Conservation (phyloP, 1,284 basidiomycete genomes). For the Heliocybe sulcata region DNA sequence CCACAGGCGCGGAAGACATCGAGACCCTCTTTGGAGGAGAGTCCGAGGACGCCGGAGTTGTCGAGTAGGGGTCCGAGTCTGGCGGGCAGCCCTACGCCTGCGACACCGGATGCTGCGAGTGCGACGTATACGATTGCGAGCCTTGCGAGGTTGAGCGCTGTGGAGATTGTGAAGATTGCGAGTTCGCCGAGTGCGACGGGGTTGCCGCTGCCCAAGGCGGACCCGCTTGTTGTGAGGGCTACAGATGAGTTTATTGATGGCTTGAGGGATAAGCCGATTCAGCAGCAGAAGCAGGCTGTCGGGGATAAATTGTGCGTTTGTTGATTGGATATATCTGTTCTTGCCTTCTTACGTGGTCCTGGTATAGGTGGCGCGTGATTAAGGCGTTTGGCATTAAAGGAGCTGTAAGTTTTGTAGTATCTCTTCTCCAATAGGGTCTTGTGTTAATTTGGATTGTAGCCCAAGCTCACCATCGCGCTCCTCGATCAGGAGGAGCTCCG, state of each 20-base stretch:
- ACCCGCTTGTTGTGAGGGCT: slow-evolving; percentile 57
- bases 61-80: slow-evolving; percentile 67
- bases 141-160: slow-evolving; percentile 59
- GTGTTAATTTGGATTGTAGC: slow-evolving; percentile 29
- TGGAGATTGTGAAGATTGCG: slow-evolving; percentile 61
- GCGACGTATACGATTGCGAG: slow-evolving; percentile 44
- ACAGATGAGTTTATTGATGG: slow-evolving; percentile 78
- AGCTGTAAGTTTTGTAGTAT: slow-evolving; percentile 43
- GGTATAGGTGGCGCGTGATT: slow-evolving; percentile 61
- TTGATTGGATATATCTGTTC: slow-evolving; percentile 3
- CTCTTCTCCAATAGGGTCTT: not conserved
- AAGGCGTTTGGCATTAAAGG: slow-evolving; percentile 76
- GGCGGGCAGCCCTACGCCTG: slow-evolving; percentile 57
- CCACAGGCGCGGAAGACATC: slow-evolving; percentile 55
- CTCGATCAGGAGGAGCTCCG: slow-evolving; percentile 82
- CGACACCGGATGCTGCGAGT: slow-evolving; percentile 20
- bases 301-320: slow-evolving; percentile 68
- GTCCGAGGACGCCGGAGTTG: slow-evolving; percentile 65
- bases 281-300: slow-evolving; percentile 74
- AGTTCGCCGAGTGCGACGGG: slow-evolving; percentile 46
- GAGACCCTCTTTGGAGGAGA: slow-evolving; percentile 30
- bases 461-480: slow-evolving; percentile 76
- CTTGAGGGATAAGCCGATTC: slow-evolving; percentile 52
- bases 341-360: slow-evolving; percentile 1
- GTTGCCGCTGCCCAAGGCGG: slow-evolving; percentile 63